Conservation (phyloP, 306 rosid species). For the Quercus rubra region DNA sequence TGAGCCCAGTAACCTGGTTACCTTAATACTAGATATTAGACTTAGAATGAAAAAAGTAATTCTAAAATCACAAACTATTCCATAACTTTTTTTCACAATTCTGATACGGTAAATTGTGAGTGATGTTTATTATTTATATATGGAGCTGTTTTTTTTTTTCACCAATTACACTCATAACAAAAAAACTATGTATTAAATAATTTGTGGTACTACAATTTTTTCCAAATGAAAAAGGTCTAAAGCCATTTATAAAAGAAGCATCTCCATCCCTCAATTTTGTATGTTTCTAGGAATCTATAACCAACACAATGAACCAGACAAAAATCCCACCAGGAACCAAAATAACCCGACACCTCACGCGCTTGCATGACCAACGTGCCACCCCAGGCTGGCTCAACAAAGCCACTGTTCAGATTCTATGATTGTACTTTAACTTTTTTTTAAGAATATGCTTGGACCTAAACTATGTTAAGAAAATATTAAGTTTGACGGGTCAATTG, state of each 20-base stretch:
- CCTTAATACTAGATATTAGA: too few species aligned
- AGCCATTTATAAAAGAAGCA: neutral
- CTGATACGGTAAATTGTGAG: rapidly evolving
- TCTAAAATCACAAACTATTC: too few species aligned
- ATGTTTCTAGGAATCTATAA: neutral
- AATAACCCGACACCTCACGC: neutral
- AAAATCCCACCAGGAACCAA: neutral
- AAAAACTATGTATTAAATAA: too few species aligned
- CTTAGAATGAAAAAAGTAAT: too few species aligned
- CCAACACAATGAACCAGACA: neutral
- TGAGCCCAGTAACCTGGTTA: too few species aligned
- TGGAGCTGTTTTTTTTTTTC: rapidly evolving
- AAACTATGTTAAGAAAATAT: too few species aligned
- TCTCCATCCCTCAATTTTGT: neutral
- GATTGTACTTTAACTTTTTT: neutral
- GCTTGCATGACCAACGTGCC: neutral
- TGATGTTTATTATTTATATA: too few species aligned
- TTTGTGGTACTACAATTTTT: too few species aligned
- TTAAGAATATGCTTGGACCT: too few species aligned
- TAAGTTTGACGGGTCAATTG: too few species aligned
- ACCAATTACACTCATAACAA: too few species aligned
- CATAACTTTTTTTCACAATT: too few species aligned
- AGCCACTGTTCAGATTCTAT: neutral
- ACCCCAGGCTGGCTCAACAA: neutral
- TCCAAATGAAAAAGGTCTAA: neutral